These are phyloP conservation scores for Capsicum rhomboideum DNA, from an alignment of 257 asterid genomes.

Conservation along the genomic window DNA sequence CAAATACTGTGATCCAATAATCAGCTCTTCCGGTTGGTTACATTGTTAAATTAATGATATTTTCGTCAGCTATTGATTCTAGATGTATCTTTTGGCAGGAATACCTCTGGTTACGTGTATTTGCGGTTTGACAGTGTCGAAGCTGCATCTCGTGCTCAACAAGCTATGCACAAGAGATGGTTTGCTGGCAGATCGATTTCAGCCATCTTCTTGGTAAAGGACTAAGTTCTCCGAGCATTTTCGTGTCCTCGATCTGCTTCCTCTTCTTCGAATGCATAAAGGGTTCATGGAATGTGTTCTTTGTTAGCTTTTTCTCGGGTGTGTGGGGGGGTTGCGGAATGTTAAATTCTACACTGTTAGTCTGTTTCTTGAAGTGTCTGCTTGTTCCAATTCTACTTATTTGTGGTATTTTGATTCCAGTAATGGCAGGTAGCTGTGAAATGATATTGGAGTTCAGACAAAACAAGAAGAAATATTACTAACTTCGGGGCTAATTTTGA, in stretches of 20 bases:
- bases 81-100: conserved; percentile 35
- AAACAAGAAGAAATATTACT: background rate
- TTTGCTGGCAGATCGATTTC: conserved; percentile 93
- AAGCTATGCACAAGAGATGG: conserved; percentile 97
- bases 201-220: conserved; percentile 82
- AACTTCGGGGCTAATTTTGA: background rate
- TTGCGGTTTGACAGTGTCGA: conserved; percentile 78
- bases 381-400: background rate
- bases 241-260: background rate
- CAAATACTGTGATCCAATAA: background rate
- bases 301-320: no score
- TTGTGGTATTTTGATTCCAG: background rate
- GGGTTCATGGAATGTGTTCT: background rate
- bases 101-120: conserved; percentile 86
- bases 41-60: background rate
- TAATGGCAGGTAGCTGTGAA: background rate
- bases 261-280: background rate
- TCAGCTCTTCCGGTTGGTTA: background rate
- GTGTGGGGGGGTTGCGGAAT: background rate
- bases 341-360: background rate
- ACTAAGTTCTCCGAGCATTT: background rate
- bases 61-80: background rate
- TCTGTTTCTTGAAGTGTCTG: background rate
- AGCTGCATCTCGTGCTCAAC: conserved; percentile 82
- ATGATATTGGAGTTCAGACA: background rate